These are phyloP conservation scores for Beauveria scarabaeidicola DNA, from an alignment of 2,329 filamentous ascomycete genomes.

Conservation along the genomic window DNA sequence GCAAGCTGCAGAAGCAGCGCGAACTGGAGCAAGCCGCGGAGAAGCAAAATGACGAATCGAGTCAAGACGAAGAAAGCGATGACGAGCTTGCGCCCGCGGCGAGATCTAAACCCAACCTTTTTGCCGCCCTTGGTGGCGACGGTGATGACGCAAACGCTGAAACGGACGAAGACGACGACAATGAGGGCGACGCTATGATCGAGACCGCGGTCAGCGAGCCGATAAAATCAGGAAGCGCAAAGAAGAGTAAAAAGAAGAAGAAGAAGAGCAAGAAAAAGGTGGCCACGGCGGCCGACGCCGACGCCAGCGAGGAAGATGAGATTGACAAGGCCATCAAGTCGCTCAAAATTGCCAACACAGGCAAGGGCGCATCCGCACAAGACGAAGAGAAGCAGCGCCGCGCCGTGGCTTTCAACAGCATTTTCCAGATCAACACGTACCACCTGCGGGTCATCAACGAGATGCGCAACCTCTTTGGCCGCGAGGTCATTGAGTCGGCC, in stretches of 20 bases:
- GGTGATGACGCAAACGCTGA: constrained; percentile 33
- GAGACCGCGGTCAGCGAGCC: constrained; percentile 26
- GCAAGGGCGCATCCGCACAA: not conserved
- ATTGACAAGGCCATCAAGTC: constrained; percentile 47
- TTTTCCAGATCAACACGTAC: constrained; percentile 47
- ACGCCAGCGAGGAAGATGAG: constrained; percentile 36
- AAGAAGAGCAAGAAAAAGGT: constrained; percentile 30
- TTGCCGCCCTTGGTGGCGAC: constrained; percentile 42
- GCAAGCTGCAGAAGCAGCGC: constrained; percentile 43
- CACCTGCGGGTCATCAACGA: constrained; percentile 83
- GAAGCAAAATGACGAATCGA: constrained; percentile 13
- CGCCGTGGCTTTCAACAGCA: constrained; percentile 29
- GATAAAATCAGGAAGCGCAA: constrained; percentile 7
- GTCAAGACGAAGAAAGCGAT: constrained; percentile 23
- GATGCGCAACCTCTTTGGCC: constrained; percentile 61
- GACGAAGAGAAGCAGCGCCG: constrained; percentile 9
- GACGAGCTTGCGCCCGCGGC: constrained; percentile 26
- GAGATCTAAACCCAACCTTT: constrained; percentile 33
- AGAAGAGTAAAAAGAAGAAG: constrained; percentile 30
- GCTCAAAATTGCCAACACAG: constrained; percentile 30
- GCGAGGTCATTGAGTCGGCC: constrained; percentile 48
- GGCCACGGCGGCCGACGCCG: constrained; percentile 15
- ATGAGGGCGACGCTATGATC: constrained; percentile 10
- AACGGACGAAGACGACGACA: constrained; percentile 23
- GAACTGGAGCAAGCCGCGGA: constrained; percentile 29